Evolutionary conservation across 352 stramenopile species (phyloP).

Genomic region (Globisporangium radiosum): DNA sequence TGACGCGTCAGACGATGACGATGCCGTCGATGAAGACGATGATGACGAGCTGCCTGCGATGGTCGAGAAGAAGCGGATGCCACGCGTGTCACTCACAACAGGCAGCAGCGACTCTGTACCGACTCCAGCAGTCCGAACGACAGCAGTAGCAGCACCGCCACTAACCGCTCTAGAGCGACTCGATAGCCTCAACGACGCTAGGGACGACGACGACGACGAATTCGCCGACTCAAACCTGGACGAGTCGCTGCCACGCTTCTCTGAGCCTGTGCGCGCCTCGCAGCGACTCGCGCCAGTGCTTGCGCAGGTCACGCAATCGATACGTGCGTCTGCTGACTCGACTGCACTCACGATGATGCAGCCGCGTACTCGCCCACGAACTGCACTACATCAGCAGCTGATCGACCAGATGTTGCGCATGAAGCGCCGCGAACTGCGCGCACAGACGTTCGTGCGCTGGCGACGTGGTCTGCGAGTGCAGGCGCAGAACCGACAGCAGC

Average conservation of each 20-base stretch:
- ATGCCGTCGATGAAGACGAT: slow-evolving; percentile 14
- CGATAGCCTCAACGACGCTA: not conserved
- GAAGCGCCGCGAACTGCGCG: slow-evolving; percentile 32
- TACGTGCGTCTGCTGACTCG: no score
- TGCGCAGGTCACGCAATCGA: not conserved
- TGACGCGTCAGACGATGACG: not conserved
- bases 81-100: not conserved
- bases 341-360: no score
- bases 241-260: slow-evolving; percentile 30
- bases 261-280: slow-evolving; percentile 16
- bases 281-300: not conserved
- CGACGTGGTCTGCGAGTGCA: slow-evolving; percentile 49
- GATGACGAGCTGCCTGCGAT: slow-evolving; percentile 42
- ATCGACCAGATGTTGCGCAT: slow-evolving; percentile 45
- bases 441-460: slow-evolving; percentile 44
- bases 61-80: slow-evolving; percentile 31
- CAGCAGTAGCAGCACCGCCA: no score
- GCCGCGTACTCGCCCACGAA: slow-evolving; percentile 8
- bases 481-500: slow-evolving; percentile 26
- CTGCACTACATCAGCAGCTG: slow-evolving; percentile 44
- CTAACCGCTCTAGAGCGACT: no score
- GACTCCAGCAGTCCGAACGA: no score
- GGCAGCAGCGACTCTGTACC: no score
- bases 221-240: slow-evolving; percentile 9
- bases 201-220: slow-evolving; percentile 1